These are phyloP conservation scores for Priceomyces haplophilus DNA, from an alignment of 805 yeast species.

Conservation along the genomic window DNA sequence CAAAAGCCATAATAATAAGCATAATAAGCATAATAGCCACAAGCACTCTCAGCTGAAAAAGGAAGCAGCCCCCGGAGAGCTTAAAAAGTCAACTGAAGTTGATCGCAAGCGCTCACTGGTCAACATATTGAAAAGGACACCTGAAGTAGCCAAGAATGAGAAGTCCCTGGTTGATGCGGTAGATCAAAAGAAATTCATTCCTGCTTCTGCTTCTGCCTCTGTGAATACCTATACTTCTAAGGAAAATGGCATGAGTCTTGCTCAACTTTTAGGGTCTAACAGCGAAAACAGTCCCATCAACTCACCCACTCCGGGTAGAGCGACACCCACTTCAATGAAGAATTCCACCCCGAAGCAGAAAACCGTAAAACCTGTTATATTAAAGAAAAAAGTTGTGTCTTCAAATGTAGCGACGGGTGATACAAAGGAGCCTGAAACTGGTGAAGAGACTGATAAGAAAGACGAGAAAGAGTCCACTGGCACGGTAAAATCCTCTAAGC, in stretches of 20 bases:
- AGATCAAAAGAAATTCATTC: slow-evolving; percentile 9
- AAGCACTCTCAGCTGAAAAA: slow-evolving; percentile 6
- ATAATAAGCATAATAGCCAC: slow-evolving; percentile 6
- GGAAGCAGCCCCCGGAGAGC: not conserved
- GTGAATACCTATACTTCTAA: slow-evolving; percentile 12
- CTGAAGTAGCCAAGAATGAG: slow-evolving; percentile 1
- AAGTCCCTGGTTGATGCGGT: not conserved
- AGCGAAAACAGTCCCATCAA: slow-evolving; percentile 7
- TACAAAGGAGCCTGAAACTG: too few relatives aligned
- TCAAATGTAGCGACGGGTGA: not conserved
- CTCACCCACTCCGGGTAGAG: slow-evolving; percentile 14
- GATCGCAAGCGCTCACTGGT: slow-evolving; percentile 14
- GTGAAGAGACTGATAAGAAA: not conserved
- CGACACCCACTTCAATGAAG: slow-evolving; percentile 13
- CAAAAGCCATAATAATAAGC: slow-evolving; percentile 1
- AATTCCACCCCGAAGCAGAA: slow-evolving; percentile 22
- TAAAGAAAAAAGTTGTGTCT: slow-evolving; percentile 34
- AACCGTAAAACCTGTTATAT: slow-evolving; percentile 32
- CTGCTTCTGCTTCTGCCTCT: slow-evolving; percentile 20
- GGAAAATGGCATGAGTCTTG: slow-evolving; percentile 35
- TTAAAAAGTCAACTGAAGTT: not conserved
- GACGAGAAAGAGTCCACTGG: not conserved
- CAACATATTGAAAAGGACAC: slow-evolving; percentile 18
- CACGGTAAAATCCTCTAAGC: too few relatives aligned
- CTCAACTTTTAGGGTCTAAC: slow-evolving; percentile 32